Base-by-base conservation (phyloP, 176 grass and related monocot genomes). In the Oryza glumipatula region DNA sequence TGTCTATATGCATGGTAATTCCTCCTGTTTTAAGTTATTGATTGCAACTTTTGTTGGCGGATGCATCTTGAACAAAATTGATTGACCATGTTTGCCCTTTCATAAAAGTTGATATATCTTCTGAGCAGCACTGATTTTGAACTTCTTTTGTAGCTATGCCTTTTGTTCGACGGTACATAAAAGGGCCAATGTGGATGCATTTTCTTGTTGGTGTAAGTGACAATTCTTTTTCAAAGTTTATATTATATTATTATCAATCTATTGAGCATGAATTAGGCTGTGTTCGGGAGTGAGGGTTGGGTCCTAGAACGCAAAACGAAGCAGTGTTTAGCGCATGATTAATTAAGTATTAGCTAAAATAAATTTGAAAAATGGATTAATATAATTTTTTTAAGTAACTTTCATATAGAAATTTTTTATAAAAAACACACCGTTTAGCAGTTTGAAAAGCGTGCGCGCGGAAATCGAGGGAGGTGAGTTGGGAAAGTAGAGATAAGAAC, bases 161-260 rank as follows among this genome's bases (percentile, higher is more conserved):
- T 84, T 65, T 95, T 46, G 83, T 98, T 43, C 92, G 74, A 32
- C 83, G 83, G n/a, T 92, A 70, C 66, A 79, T 95, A 68, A 94
- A 91, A 83, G 96, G 91, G 11, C 96, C 96, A 45, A 98, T 98
- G 93, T 98, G 93, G 93, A 72, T 98, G 5, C 96, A 98, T 78
- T 98, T 98, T 73, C 81, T 98, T 92, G 85, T 98, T 94, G 96
- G 93, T 65, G 96, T 98, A 92, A 93, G 96, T 88, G 39, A 68
- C 21, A 35, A 6, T 82, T 16, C 65, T 81, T 41, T 48, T 73
- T 36, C 52, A 68, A 44, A 41, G 4, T 80, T 26, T 6, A 6
- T 72, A 77, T 65, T 80, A 48, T 39, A 66, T 48, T 72, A 38
- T 82, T 36, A 21, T 61, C 44, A 21, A 28, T 5, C 32, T 28